phyloP scores from a whole-genome alignment of 345 rosid genomes.

The Mangifera indica region DNA sequence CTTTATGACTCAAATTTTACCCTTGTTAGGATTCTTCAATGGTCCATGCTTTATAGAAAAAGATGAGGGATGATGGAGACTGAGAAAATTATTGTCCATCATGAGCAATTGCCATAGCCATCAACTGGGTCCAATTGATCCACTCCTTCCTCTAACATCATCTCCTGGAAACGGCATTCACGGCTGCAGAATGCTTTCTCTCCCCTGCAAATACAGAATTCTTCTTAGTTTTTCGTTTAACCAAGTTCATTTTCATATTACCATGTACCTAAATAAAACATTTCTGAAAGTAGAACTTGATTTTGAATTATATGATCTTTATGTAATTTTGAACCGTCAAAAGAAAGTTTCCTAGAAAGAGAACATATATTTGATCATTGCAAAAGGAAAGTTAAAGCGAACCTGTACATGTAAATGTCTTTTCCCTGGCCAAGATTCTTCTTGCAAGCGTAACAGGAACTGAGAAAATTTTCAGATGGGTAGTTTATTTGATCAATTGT shows the following conservation, averaged over 20 bases:
- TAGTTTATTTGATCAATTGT: conserved; percentile 22
- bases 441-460: conserved; percentile 74
- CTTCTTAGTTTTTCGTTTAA: neutral
- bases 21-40: neutral
- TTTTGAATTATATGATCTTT: neutral
- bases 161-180: conserved; percentile 76
- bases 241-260: neutral
- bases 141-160: conserved; percentile 55
- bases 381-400: conserved; percentile 21
- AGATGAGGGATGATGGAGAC: neutral
- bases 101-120: conserved; percentile 24
- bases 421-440: conserved; percentile 73
- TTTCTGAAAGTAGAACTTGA: neutral
- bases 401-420: conserved; percentile 96
- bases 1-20: neutral
- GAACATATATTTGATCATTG: too few relatives aligned
- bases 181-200: conserved; percentile 91
- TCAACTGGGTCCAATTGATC: conserved; percentile 26
- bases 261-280: neutral
- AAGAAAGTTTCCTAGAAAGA: neutral
- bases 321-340: neutral
- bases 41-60: neutral
- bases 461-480: conserved; percentile 64
- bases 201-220: conserved; percentile 42
- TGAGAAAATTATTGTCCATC: neutral